Percentiles rank a stretch among this genome's conserved stretches.
phyloP scores from a whole-genome alignment of 768 basidiomycete species.

The Mycena venus region DNA sequence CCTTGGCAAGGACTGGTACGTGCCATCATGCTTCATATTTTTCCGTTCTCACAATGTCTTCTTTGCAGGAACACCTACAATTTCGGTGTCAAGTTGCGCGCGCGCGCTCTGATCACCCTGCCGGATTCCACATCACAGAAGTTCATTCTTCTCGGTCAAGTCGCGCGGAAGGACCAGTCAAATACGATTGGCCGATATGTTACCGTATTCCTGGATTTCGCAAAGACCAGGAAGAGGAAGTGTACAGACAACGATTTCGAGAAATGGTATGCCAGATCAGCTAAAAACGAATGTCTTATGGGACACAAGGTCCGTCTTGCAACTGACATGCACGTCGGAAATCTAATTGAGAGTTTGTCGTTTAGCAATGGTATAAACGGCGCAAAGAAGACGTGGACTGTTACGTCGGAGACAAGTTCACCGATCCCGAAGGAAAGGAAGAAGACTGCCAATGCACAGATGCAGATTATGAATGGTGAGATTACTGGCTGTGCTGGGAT shows the following conservation, averaged over 20 bases:
- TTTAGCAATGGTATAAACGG: conserved; percentile 93
- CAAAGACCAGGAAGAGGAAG: conserved; percentile 72
- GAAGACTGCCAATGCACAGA: conserved; percentile 88
- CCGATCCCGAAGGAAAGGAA: conserved; percentile 86
- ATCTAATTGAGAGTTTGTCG: background rate
- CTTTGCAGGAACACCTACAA: conserved; percentile 74
- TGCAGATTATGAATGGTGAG: conserved; percentile 94
- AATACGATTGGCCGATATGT: conserved; percentile 72
- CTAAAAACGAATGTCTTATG: conserved; percentile 86
- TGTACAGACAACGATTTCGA: conserved; percentile 85
- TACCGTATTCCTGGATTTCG: conserved; percentile 88
- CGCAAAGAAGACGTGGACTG: conserved; percentile 88
- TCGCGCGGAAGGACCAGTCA: conserved; percentile 71
- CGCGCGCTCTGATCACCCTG: conserved; percentile 86
- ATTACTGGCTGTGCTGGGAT: background rate
- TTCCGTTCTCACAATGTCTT: background rate
- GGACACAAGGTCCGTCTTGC: conserved; percentile 86
- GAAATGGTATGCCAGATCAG: conserved; percentile 85
- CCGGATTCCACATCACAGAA: conserved; percentile 98
- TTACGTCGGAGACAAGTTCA: conserved; percentile 91
- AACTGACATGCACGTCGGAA: background rate
- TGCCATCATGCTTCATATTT: conserved; percentile 13
- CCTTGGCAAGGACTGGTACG: conserved; percentile 87
- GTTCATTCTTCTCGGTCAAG: conserved; percentile 89
- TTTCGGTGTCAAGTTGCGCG: conserved; percentile 78